phyloP scores from a whole-genome alignment of 257 asterid species.

The Solanum arcanum region DNA sequence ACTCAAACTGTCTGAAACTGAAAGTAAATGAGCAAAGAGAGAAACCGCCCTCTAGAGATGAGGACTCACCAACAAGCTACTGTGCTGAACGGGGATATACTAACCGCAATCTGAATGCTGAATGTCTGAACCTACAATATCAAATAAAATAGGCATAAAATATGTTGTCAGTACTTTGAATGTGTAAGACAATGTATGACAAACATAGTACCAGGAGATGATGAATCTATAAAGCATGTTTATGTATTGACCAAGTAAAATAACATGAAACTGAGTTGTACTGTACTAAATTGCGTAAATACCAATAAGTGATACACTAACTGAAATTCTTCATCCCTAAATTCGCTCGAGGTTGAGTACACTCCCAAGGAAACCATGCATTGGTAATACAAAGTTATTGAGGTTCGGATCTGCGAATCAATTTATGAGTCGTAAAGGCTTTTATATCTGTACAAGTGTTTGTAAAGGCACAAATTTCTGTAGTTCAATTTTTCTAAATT shows the following conservation, averaged over 20 bases:
- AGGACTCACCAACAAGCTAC: background rate
- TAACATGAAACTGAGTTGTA: background rate
- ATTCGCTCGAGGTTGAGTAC: background rate
- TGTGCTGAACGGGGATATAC: no score
- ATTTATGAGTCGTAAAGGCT: background rate
- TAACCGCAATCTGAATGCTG: background rate
- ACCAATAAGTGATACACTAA: background rate
- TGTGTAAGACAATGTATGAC: background rate
- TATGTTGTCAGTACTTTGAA: background rate
- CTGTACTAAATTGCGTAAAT: no score
- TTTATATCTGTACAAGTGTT: no score
- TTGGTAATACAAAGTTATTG: no score
- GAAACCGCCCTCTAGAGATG: background rate
- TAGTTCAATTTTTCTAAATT: background rate
- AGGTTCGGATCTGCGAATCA: background rate
- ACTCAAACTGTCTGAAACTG: background rate
- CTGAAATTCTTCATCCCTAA: background rate
- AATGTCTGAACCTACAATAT: background rate
- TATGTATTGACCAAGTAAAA: background rate
- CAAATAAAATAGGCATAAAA: background rate
- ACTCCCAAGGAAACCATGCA: background rate
- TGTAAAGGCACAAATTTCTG: background rate
- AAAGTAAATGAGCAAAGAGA: background rate
- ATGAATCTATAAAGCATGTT: background rate
- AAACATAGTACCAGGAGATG: background rate